phyloP scores from a whole-genome alignment of 2,329 filamentous ascomycete species.

The Talaromyces sp. region DNA sequence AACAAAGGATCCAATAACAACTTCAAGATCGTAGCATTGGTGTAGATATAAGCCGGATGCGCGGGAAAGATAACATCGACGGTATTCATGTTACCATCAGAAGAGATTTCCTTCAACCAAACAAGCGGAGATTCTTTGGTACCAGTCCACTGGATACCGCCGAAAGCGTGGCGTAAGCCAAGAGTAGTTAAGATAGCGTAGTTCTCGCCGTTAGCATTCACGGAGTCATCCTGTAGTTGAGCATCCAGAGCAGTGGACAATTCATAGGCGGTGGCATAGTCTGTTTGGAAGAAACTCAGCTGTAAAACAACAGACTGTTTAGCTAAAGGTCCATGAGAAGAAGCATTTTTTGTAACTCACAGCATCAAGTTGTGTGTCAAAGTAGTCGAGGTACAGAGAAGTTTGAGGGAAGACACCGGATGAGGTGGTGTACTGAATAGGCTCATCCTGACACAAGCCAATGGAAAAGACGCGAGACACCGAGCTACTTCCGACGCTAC shows the following conservation, averaged over 20 bases:
- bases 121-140: constrained; percentile 41
- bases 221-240: constrained; percentile 44
- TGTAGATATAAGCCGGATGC: constrained; percentile 40
- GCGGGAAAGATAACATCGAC: constrained; percentile 41
- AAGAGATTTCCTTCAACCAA: constrained; percentile 46
- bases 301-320: neutral
- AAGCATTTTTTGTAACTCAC: constrained; percentile 22
- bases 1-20: constrained; percentile 42
- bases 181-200: constrained; percentile 52
- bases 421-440: constrained; percentile 49
- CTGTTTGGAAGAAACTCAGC: constrained; percentile 48
- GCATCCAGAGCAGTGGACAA: constrained; percentile 42
- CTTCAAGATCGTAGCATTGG: constrained; percentile 38
- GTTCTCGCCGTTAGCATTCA: constrained; percentile 44
- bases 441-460: constrained; percentile 48
- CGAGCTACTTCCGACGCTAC: constrained; percentile 35
- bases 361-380: constrained; percentile 39
- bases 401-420: constrained; percentile 38
- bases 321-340: neutral
- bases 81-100: constrained; percentile 41
- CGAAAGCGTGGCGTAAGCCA: constrained; percentile 52
- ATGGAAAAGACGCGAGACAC: constrained; percentile 44
- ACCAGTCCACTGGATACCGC: constrained; percentile 50
- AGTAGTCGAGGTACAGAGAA: constrained; percentile 51
- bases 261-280: constrained; percentile 37